Evolutionary conservation across 768 basidiomycete species (phyloP).

Genomic region (Rhizopogon rudus): DNA sequence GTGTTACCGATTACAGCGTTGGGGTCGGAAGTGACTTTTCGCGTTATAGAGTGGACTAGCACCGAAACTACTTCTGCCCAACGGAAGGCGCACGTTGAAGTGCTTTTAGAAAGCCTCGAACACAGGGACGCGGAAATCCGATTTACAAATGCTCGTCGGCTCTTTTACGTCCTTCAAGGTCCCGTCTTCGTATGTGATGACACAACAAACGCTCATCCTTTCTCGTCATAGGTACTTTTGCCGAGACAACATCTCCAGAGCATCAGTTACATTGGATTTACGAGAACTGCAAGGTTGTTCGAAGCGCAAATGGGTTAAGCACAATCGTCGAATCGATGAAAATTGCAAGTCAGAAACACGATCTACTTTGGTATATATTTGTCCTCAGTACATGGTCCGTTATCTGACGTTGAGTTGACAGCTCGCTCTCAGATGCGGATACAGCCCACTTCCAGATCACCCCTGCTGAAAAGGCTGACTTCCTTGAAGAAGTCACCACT

Average conservation of each 20-base stretch:
- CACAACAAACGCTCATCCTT: slow-evolving; percentile 8
- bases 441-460: slow-evolving; percentile 68
- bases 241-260: slow-evolving; percentile 87
- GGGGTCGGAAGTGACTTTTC: not conserved
- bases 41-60: slow-evolving; percentile 69
- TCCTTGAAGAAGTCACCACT: slow-evolving; percentile 85
- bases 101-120: slow-evolving; percentile 83
- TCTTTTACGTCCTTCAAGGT: slow-evolving; percentile 96
- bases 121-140: slow-evolving; percentile 81
- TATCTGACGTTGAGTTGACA: slow-evolving; percentile 25
- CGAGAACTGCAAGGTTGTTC: slow-evolving; percentile 85
- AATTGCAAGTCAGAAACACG: slow-evolving; percentile 84
- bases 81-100: slow-evolving; percentile 70
- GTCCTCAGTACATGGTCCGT: not conserved
- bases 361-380: slow-evolving; percentile 61
- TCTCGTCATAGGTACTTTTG: slow-evolving; percentile 66
- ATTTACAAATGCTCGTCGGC: slow-evolving; percentile 78
- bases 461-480: slow-evolving; percentile 64
- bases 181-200: not conserved
- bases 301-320: slow-evolving; percentile 77
- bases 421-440: slow-evolving; percentile 72
- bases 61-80: slow-evolving; percentile 45
- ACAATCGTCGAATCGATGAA: slow-evolving; percentile 85
- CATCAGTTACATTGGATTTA: slow-evolving; percentile 96
- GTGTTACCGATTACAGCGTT: not conserved